Conservation (phyloP, 1,284 basidiomycete genomes). For the Peniophora sp. region DNA sequence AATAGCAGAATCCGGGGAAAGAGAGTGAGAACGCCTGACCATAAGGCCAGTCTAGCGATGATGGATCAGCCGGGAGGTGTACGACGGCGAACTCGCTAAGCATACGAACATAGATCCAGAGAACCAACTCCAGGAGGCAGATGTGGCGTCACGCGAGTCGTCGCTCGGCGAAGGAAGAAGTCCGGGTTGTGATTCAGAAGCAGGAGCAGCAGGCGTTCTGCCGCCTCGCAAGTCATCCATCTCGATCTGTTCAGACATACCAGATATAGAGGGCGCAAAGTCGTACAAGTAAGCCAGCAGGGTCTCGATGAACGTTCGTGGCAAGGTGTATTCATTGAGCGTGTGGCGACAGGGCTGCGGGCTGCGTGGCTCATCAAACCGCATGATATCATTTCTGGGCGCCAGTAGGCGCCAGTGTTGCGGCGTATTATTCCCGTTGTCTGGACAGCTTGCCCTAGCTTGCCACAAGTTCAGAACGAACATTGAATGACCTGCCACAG, state of each 20-base stretch:
- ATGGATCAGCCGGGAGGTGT: neutral
- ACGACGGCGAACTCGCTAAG: neutral
- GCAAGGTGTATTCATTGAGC: too few relatives aligned
- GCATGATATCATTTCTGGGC: too few relatives aligned
- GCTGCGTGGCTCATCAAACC: too few relatives aligned
- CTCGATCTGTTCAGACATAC: conserved; percentile 8
- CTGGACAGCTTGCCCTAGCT: too few relatives aligned
- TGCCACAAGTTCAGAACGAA: too few relatives aligned
- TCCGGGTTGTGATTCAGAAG: neutral
- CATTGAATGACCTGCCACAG: too few relatives aligned
- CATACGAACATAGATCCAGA: conserved; percentile 10
- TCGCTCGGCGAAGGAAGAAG: neutral
- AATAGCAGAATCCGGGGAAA: conserved; percentile 59
- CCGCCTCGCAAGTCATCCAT: conserved; percentile 6
- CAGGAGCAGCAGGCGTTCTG: neutral
- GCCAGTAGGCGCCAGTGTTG: too few relatives aligned
- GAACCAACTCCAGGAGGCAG: conserved; percentile 11
- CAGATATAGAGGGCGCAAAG: neutral
- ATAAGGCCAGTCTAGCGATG: conserved; percentile 26
- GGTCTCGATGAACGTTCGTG: neutral
- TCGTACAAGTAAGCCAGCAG: neutral
- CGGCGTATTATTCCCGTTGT: too few relatives aligned
- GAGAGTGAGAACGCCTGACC: conserved; percentile 30
- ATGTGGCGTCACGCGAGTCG: conserved; percentile 5
- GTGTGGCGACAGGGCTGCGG: too few relatives aligned